Percentiles rank a stretch among this genome's conserved stretches.
Evolutionary conservation across 345 rosid genomes (phyloP).

Genomic region (Carallia pectinifolia): DNA sequence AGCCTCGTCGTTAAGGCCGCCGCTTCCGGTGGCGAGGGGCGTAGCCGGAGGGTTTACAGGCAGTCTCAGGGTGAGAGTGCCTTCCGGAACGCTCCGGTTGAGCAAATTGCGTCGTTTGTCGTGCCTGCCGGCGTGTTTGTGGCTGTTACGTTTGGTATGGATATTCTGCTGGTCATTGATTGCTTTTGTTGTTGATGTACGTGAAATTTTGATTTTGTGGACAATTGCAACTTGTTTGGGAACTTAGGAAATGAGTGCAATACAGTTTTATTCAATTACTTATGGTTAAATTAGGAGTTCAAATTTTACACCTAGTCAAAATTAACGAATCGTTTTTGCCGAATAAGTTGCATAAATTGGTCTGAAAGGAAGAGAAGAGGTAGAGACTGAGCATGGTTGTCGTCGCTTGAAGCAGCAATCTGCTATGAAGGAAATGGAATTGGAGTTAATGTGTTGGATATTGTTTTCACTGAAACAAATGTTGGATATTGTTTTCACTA

Average conservation of each 20-base stretch:
- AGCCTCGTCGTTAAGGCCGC: slow-evolving; percentile 51
- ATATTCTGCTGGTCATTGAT: neutral
- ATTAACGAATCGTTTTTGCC: neutral
- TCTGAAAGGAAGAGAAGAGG: too few relatives aligned
- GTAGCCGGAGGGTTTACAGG: slow-evolving; percentile 52
- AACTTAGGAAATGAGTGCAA: too few relatives aligned
- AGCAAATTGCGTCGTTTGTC: slow-evolving; percentile 56
- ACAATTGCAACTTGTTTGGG: too few relatives aligned
- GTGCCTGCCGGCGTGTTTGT: slow-evolving; percentile 60
- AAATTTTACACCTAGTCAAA: neutral
- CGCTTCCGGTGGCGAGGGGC: slow-evolving; percentile 39
- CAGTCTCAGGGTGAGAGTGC: slow-evolving; percentile 60
- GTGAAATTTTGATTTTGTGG: too few relatives aligned
- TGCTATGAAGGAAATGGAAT: too few relatives aligned
- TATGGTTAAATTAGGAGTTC: neutral
- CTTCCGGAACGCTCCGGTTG: slow-evolving; percentile 41
- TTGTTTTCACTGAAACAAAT: too few relatives aligned
- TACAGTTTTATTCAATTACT: too few relatives aligned
- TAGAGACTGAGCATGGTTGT: too few relatives aligned
- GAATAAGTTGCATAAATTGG: neutral
- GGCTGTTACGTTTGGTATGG: slow-evolving; percentile 68
- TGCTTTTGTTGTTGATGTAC: neutral
- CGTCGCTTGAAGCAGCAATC: too few relatives aligned
- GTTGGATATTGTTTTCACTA: too few relatives aligned
- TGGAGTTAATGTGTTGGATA: too few relatives aligned